Conservation (phyloP, 2,329 filamentous ascomycete genomes). For the Fusarium bactridioides region DNA sequence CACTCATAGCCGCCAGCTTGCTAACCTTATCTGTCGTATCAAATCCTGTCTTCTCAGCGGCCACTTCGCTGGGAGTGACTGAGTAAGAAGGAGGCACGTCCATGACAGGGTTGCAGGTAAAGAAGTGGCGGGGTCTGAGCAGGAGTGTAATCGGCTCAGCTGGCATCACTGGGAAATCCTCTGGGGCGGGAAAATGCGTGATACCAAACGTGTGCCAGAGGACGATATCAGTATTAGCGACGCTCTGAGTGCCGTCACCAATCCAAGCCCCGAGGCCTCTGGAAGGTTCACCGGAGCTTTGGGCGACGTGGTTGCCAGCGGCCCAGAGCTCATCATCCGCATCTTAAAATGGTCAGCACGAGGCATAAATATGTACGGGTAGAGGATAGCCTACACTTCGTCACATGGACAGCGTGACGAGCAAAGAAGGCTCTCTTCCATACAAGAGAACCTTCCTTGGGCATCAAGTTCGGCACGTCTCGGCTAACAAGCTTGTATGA, state of each 20-base stretch:
- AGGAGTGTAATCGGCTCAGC: constrained; percentile 84
- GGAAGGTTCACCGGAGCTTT: constrained; percentile 82
- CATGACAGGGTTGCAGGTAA: constrained; percentile 78
- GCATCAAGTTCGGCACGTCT: constrained; percentile 79
- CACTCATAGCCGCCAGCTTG: constrained; percentile 26
- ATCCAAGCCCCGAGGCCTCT: constrained; percentile 80
- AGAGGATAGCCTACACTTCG: constrained; percentile 71
- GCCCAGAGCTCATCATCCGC: constrained; percentile 83
- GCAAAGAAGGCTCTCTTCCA: constrained; percentile 93
- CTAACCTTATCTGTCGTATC: constrained; percentile 36
- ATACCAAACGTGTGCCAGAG: constrained; percentile 95
- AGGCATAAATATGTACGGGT: fast-evolving
- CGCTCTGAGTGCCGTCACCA: constrained; percentile 70
- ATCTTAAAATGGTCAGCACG: constrained; percentile 58
- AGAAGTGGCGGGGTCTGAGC: constrained; percentile 83
- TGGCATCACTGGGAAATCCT: constrained; percentile 94
- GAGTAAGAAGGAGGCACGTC: constrained; percentile 72
- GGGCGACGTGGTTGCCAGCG: constrained; percentile 85
- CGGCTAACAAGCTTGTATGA: constrained; percentile 90
- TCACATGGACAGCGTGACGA: constrained; percentile 86
- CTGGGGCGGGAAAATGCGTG: constrained; percentile 86
- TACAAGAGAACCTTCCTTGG: constrained; percentile 81
- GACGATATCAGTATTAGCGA: constrained; percentile 86
- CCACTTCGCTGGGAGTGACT: constrained; percentile 43
- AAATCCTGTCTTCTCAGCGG: constrained; percentile 28